Base-by-base conservation (phyloP, 257 asterid genomes). In the Paraleonurus japonicus region DNA sequence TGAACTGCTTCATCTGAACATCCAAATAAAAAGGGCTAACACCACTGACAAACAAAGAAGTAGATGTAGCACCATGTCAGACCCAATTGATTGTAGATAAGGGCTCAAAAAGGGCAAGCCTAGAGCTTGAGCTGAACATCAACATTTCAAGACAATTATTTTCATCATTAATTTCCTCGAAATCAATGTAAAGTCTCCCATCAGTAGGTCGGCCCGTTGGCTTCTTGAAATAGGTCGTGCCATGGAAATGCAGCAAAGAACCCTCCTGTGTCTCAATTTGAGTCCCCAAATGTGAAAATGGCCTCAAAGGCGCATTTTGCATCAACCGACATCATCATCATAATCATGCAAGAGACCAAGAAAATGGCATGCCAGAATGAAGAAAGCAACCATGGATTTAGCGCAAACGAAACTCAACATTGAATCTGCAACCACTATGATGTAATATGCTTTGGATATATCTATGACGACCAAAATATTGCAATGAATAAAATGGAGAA, bases 191-290 rank as follows among this genome's bases (percentile, higher is more conserved):
- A 50, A 89, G 71, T 74, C 95, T 81, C 61, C 95, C 97, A 63
- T 92, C 95, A 0, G 86, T 32, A 1, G 86, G 75, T n/a, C 95
- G 71, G 7, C 98, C 98, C 7, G 81, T 84, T 1, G 96, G 94
- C 51, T 19, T 86, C 4, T 70, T 76, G 82, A 89, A 92, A 77
- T 81, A 92, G 26, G 95, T 85, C 92, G 86, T 86, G 76, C 96
- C 98, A 58, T 24, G 96, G 96, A 43, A 89, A 92, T 3, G 92
- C 94, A 2, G 90, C 79, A 57, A 43, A 79, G 32, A 85, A 88
- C 8, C 96, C 93, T 10, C 95, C 90, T 0, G 92, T 86, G 59
- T 88, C 95, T 0, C 95, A 70, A 45, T 88, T 88, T 3, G 95
- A 90, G 75, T 90, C 96, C 0, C 96, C 96, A 22, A 90, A 90